Conservation (phyloP, 352 stramenopile genomes). For the Phytophthora pistaciae region DNA sequence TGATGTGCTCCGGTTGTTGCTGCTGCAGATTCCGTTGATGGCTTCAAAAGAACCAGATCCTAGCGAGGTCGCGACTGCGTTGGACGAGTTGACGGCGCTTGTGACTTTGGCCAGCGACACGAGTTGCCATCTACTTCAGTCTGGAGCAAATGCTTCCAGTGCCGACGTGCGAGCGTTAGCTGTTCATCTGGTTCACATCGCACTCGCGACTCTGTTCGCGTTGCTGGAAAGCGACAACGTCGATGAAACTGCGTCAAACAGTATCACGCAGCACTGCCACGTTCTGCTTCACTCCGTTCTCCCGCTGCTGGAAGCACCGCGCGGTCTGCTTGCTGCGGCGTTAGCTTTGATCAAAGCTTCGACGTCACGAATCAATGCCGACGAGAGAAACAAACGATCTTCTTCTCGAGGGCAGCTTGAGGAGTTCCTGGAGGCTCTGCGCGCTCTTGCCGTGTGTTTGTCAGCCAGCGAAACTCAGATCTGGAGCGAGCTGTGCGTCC, state of each 20-base stretch:
- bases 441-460: conserved; percentile 39
- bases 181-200: conserved; percentile 35
- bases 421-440: conserved; percentile 26
- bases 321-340: conserved; percentile 16
- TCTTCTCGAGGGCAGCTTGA: conserved; percentile 1
- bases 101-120: conserved; percentile 36
- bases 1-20: conserved; percentile 44
- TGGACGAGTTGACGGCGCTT: conserved; percentile 32
- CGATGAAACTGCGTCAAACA: conserved; percentile 27
- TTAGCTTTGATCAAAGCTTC: conserved; percentile 25
- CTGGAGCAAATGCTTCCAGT: conserved; percentile 6
- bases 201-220: conserved; percentile 33
- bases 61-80: conserved; percentile 11
- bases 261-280: conserved; percentile 50
- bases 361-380: conserved; percentile 5
- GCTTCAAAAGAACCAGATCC: conserved; percentile 2
- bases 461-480: conserved; percentile 34
- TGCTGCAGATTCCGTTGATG: conserved; percentile 16
- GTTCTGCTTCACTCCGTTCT: conserved; percentile 61
- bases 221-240: conserved; percentile 17
- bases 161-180: conserved; percentile 23
- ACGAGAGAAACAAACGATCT: conserved; percentile 10
- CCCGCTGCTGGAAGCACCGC: conserved; percentile 39
- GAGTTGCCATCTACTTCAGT: conserved; percentile 33
- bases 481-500: conserved; percentile 70